Base-by-base conservation (phyloP, 1,139 yeast species). In the Insectozyma bohioensis region DNA sequence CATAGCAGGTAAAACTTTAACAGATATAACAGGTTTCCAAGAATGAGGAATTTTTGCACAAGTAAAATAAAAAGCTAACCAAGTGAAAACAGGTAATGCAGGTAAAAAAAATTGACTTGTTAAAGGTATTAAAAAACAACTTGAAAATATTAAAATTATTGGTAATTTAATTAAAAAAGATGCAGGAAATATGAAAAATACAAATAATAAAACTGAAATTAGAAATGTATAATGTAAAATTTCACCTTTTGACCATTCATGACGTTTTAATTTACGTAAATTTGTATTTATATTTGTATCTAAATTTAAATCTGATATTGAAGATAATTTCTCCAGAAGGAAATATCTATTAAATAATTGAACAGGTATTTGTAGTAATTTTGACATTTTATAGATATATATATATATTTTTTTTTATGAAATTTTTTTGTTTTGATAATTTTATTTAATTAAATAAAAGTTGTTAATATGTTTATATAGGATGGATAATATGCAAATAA, bases 1-100 rank as follows among this genome's bases (percentile, higher is more conserved):
- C 63, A 90, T 72, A 2, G 96, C 95, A 0, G 99, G 98, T 30
- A 92, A 72, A 15, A 87, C 85, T 47, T 92, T 83, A 31, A 92
- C 98, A 24, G 84, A 78, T 47, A 92, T 94, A 13, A 90, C 85
- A 3, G 97, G 96, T 53, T 95, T 80, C 78, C 85, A 79, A 6
- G 67, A 58, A 7, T 80, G 71, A 9, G 95, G 90, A 44, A 92
- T 84, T 50, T 78, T 83, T 14, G 86, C 77, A 33, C 92, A 81
- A 19, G 83, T 75, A 58, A 85, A 88, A 61, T 82, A 92, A 37
- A 92, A 70, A 18, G 90, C 78, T 46, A 88, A 75, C 97, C 97
- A 92, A 6, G 95, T 72, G 36, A 84, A 74, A 18, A 94, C 79
- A 3, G 98, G 97, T 51, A 88, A 66, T 15, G 90, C 95, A 49